A percentile compares a stretch with the other conserved stretches of the same genome.
These are phyloP conservation scores for Apiotrichum brassicae DNA, from an alignment of 1,284 basidiomycete genomes.

Conservation along the genomic window DNA sequence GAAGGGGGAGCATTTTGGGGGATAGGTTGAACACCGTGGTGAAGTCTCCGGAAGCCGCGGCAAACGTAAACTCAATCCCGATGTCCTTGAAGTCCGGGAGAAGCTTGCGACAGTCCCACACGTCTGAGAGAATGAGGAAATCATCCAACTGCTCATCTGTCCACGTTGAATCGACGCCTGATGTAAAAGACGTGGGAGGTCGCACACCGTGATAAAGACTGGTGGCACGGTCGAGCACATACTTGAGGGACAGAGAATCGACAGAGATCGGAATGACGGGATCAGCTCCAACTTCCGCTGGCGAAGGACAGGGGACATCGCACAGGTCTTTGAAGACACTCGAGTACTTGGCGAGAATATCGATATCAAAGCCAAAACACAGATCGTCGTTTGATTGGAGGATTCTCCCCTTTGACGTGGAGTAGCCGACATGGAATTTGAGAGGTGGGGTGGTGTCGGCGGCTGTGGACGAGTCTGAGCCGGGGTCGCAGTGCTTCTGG, in stretches of 20 bases:
- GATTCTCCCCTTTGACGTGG: not conserved
- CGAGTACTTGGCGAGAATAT: not conserved
- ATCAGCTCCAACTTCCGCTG: not conserved
- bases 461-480: too few relatives aligned
- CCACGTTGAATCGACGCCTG: too few relatives aligned
- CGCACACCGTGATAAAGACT: not conserved
- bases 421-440: not conserved
- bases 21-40: not conserved
- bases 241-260: not conserved
- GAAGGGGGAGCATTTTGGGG: not conserved
- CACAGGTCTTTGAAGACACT: not conserved
- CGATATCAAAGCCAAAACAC: not conserved
- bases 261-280: not conserved
- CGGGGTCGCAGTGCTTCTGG: too few relatives aligned
- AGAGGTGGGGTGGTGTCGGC: too few relatives aligned
- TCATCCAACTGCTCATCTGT: too few relatives aligned
- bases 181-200: not conserved
- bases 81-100: not conserved
- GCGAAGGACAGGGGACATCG: not conserved
- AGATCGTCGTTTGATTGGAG: not conserved
- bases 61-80: not conserved
- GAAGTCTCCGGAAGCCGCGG: not conserved
- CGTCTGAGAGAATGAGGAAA: not conserved
- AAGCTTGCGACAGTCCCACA: not conserved
- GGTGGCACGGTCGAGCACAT: not conserved